phyloP scores from a whole-genome alignment of 305 asterid genomes.

The Coffea humblotiana region DNA sequence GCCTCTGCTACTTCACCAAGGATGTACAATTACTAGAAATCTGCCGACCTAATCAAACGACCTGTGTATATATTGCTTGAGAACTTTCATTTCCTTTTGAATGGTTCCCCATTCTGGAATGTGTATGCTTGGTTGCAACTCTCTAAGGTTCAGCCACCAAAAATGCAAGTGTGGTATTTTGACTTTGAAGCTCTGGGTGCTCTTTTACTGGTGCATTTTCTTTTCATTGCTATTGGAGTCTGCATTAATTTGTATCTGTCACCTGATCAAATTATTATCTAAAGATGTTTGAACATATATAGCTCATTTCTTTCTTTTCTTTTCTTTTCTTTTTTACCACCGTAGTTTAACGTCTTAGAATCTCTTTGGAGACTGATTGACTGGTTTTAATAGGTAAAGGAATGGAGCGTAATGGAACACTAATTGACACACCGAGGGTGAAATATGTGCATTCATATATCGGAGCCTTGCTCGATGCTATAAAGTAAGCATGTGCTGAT shows the following conservation, averaged over 20 bases:
- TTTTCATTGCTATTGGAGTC: background rate
- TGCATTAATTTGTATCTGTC: background rate
- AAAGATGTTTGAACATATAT: background rate
- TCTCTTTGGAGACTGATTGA: too few species aligned
- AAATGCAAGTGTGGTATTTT: background rate
- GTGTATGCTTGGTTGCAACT: background rate
- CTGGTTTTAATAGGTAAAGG: too few species aligned
- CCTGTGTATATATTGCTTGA: background rate
- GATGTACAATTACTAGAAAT: background rate
- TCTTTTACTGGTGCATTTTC: background rate
- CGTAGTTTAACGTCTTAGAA: background rate
- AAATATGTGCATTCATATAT: constrained; percentile 11
- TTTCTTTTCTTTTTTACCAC: constrained; percentile 6
- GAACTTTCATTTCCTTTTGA: background rate
- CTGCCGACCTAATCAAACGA: background rate
- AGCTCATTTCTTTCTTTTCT: too few species aligned
- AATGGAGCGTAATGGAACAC: constrained; percentile 13
- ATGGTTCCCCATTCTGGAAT: background rate
- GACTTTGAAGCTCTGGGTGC: background rate
- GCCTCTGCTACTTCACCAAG: background rate
- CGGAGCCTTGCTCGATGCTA: background rate
- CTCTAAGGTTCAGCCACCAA: background rate
- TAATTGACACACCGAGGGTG: constrained; percentile 5
- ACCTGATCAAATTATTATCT: background rate
- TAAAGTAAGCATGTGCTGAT: constrained; percentile 28